Base-by-base conservation (phyloP, 2,329 filamentous ascomycete genomes). In the Neopestalotiopsis clavispora region DNA sequence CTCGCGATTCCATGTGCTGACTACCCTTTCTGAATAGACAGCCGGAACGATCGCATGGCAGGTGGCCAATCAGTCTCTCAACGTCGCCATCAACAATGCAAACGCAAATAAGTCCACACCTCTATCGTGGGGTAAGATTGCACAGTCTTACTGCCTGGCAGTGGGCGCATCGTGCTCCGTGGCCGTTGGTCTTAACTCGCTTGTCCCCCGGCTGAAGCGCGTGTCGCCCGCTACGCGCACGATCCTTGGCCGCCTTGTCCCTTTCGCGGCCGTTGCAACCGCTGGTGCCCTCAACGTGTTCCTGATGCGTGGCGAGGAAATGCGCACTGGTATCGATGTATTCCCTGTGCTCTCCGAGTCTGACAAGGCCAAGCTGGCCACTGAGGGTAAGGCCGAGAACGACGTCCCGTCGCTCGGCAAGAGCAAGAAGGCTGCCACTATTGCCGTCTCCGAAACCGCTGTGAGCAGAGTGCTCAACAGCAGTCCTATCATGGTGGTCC, bases 81-180 rank as follows among this genome's bases (percentile, higher is more conserved):
- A 99, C 80, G 96, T 99, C 34, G 95, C 94, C 74, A 95, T 99
- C 86, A 99, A 99, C 87, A 94, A 90, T 79, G 93, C 95, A 78
- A 99, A 99, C 80, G 94, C 95, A 72, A 99, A 99, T 88, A 99
- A 99, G 82, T 97, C 94, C 52, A 95, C 94, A 3, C 94, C 95
- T 1, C 88, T 98, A 71, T 92, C 93, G 23, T 92, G 90, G 69
- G 89, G 89, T 28, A 93, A 94, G 74, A 91, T 99, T 71, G 88
- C 91, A 71, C 91, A 97, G 81, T 98, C 94, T 65, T 99, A 98
- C 85, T 89, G 92, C 78, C 87, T 97, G 70, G 96, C 96, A 67
- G 96, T 99, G 23, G 91, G 93, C 68, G 95, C 96, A 40, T 97
- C 94, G 14, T 99, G 96, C 84, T 93, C 92, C 72, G 96, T 99